Conservation (phyloP, 768 basidiomycete species). For the Tricholoma furcatifolium region DNA sequence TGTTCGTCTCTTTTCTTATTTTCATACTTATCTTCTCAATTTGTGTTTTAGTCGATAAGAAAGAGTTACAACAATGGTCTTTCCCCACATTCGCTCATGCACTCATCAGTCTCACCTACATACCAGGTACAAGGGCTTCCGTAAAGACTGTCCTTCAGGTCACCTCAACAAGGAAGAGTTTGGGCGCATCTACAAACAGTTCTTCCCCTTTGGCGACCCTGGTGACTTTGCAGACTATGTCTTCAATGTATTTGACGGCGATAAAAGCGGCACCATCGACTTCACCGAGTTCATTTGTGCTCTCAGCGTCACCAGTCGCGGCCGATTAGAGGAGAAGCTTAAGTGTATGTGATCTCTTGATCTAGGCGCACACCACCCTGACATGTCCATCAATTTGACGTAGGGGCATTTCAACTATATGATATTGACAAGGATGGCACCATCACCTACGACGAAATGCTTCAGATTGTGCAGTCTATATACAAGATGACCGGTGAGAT, state of each 20-base stretch:
- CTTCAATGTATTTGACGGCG: conserved; percentile 96
- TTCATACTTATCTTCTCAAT: conserved; percentile 13
- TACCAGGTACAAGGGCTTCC: conserved; percentile 96
- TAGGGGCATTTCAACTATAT: conserved; percentile 99
- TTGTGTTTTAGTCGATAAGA: conserved; percentile 79
- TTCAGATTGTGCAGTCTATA: conserved; percentile 95
- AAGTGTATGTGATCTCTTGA: conserved; percentile 66
- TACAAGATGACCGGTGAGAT: conserved; percentile 99
- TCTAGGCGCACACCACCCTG: conserved; percentile 11
- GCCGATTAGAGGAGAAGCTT: conserved; percentile 94
- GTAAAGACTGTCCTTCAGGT: conserved; percentile 97
- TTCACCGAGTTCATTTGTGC: conserved; percentile 99
- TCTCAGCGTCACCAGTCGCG: conserved; percentile 91
- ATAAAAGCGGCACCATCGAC: conserved; percentile 96
- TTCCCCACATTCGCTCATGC: conserved; percentile 7
- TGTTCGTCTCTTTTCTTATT: conserved; percentile 50
- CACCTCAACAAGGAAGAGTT: conserved; percentile 96
- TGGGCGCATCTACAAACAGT: conserved; percentile 97
- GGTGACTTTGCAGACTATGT: conserved; percentile 96
- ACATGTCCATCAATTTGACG: conserved; percentile 18
- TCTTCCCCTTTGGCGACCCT: conserved; percentile 99
- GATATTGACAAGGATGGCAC: conserved; percentile 98
- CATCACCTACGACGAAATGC: conserved; percentile 99
- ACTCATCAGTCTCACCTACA: conserved; percentile 10
- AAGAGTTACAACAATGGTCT: conserved; percentile 94